These are phyloP conservation scores for Quillaja saponaria DNA, from an alignment of 306 rosid species.

Conservation along the genomic window DNA sequence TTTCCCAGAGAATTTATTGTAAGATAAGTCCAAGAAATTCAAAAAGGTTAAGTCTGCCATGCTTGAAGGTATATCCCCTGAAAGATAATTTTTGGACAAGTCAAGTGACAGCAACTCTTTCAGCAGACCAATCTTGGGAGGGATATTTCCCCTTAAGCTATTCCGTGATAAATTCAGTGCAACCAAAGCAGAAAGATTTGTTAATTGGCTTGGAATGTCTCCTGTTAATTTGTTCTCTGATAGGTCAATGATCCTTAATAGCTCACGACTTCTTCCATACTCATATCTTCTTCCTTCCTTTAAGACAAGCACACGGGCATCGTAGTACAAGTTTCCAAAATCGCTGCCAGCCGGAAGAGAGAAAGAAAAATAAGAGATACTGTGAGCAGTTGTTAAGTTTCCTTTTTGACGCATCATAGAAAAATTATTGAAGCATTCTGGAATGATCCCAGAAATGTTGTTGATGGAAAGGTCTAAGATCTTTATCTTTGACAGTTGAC, in stretches of 20 bases:
- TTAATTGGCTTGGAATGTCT: too few species aligned
- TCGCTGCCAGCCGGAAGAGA: not conserved
- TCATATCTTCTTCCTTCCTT: not conserved
- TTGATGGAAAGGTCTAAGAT: not conserved
- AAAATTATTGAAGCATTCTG: accelerated
- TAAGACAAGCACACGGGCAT: not conserved
- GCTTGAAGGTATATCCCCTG: too few species aligned
- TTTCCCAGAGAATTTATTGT: too few species aligned
- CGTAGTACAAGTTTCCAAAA: not conserved
- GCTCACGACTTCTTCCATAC: not conserved
- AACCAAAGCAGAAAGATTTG: too few species aligned
- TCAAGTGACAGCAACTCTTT: not conserved
- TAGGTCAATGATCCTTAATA: not conserved
- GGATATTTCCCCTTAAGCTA: not conserved
- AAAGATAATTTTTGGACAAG: not conserved
- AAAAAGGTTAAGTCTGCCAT: too few species aligned
- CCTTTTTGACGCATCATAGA: not conserved
- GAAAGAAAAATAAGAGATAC: not conserved
- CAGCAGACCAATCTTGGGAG: not conserved
- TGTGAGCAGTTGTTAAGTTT: too few species aligned
- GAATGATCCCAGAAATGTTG: not conserved
- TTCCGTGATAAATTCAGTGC: not conserved
- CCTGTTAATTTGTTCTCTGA: not conserved
- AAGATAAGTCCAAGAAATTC: too few species aligned
- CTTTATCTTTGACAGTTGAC: not conserved